A percentile compares a stretch with the other conserved stretches of the same genome.
Conservation (phyloP, 306 rosid species). For the Acmispon strigosus region DNA sequence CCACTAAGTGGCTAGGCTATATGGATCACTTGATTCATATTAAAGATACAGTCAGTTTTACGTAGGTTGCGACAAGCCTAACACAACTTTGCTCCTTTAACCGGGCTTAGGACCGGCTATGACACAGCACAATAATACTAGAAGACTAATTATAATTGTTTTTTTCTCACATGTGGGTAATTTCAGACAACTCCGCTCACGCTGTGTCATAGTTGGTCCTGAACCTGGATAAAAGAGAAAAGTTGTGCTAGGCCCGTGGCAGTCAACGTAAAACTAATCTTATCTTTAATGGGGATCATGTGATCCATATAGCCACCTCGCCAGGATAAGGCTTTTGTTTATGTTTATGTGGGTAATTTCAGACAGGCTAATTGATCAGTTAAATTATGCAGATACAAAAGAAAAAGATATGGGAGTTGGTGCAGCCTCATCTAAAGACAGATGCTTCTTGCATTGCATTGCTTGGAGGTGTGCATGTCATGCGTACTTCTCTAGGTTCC, state of each 20-base stretch:
- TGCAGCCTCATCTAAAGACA: conserved; percentile 73
- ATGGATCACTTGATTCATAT: no score
- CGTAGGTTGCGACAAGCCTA: not conserved
- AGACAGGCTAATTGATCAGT: not conserved
- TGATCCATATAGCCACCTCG: no score
- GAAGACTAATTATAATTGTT: not conserved
- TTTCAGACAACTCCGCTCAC: no score
- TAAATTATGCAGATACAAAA: conserved; percentile 53
- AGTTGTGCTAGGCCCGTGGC: no score
- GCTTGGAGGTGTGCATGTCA: conserved; percentile 55
- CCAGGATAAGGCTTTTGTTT: no score
- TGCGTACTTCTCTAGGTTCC: conserved; percentile 61
- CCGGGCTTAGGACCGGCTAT: not conserved
- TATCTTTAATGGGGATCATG: no score
- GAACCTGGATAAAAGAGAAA: no score
- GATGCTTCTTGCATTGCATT: conserved; percentile 48
- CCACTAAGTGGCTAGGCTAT: no score
- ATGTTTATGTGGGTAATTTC: not conserved
- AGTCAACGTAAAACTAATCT: no score
- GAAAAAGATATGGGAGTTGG: conserved; percentile 73
- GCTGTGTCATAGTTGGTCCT: no score
- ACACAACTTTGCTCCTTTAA: not conserved
- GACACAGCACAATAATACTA: not conserved
- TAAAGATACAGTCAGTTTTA: no score
- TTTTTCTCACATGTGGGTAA: not conserved